These are phyloP conservation scores for Coccomyxa sp. DNA, from an alignment of 139 green algal species.

Conservation along the genomic window DNA sequence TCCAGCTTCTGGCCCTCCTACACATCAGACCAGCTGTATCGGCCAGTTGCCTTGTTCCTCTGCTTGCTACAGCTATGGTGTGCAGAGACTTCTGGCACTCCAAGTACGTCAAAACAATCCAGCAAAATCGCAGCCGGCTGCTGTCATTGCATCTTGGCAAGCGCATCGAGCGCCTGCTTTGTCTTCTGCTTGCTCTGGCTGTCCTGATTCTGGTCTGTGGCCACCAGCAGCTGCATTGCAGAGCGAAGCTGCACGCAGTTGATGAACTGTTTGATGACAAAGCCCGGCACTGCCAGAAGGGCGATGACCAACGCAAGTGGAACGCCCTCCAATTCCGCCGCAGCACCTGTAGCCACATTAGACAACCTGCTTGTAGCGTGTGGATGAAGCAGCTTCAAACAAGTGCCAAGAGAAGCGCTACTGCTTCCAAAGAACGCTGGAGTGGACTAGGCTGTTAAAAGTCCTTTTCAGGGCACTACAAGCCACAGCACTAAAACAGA, in stretches of 20 bases:
- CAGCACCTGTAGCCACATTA: neutral
- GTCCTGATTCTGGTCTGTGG: neutral
- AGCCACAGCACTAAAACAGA: no score
- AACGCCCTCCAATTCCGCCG: neutral
- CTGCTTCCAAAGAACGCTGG: neutral
- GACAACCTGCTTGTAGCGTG: neutral
- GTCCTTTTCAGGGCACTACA: no score
- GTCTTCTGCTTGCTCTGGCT: neutral
- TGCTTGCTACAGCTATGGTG: no score
- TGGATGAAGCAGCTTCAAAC: no score
- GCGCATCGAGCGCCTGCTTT: no score
- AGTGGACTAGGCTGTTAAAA: neutral
- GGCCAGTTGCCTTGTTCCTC: no score
- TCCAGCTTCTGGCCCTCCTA: no score
- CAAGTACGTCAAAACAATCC: no score
- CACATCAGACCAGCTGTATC: no score
- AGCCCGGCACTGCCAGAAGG: conserved; percentile 44
- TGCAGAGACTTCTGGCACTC: no score
- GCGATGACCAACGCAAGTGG: conserved; percentile 35
- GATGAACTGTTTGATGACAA: conserved; percentile 67
- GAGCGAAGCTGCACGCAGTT: conserved; percentile 71
- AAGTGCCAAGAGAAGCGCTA: neutral
- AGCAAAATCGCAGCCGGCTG: no score
- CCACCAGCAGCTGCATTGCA: conserved; percentile 23
- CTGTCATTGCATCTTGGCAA: no score